These are phyloP conservation scores for Raphidocelis subcapitata DNA, from an alignment of 139 green algal species.

Conservation along the genomic window DNA sequence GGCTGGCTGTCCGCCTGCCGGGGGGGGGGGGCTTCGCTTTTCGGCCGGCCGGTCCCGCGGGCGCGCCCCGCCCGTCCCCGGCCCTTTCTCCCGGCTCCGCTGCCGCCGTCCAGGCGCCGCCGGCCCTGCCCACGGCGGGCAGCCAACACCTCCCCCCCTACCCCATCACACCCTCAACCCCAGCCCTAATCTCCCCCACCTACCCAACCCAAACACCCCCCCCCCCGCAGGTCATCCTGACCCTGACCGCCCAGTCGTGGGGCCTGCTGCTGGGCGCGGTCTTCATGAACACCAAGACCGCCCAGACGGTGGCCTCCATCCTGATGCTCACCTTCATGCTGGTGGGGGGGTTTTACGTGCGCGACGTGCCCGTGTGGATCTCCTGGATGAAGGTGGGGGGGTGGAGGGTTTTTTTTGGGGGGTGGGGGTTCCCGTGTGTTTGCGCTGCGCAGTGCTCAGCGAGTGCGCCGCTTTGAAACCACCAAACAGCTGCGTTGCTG, in stretches of 20 bases:
- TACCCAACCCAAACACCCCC: neutral
- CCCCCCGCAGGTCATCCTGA: neutral
- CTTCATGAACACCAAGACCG: constrained; percentile 63
- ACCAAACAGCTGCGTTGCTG: too few species aligned
- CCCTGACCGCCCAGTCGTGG: constrained; percentile 61
- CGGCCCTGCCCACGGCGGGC: constrained; percentile 75
- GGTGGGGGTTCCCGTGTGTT: neutral
- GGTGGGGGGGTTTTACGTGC: constrained; percentile 66
- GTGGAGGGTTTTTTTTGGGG: neutral
- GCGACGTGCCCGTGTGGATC: constrained; percentile 52
- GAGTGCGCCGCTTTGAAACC: too few species aligned
- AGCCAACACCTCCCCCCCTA: too few species aligned
- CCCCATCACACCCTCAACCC: too few species aligned
- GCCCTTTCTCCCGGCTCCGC: too few species aligned
- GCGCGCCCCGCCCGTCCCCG: too few species aligned
- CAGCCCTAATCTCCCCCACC: too few species aligned
- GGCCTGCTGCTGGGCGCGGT: constrained; percentile 74
- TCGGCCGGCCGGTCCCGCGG: too few species aligned
- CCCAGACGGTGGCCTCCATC: constrained; percentile 63
- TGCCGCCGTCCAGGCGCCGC: too few species aligned
- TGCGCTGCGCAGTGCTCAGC: neutral
- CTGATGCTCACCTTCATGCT: constrained; percentile 66
- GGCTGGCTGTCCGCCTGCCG: too few species aligned
- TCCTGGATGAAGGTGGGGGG: constrained; percentile 37
- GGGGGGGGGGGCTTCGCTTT: too few species aligned